Conservation (phyloP, 441 rosid genomes). For the Francoa sonchifolia region DNA sequence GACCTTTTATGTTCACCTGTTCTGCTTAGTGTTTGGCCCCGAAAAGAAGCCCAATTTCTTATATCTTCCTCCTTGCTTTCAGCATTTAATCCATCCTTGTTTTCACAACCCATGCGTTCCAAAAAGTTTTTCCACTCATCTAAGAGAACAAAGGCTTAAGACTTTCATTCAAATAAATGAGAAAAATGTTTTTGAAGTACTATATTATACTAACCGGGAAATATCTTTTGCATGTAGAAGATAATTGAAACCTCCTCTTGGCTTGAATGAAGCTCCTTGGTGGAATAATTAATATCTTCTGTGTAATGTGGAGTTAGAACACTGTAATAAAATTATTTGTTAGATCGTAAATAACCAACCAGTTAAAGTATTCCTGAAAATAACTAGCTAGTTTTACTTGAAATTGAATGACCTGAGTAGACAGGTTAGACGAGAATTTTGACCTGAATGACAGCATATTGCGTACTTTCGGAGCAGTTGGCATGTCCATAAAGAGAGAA, state of each 20-base stretch:
- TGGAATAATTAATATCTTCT: constrained; percentile 80
- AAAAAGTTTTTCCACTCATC: constrained; percentile 94
- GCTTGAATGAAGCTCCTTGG: constrained; percentile 59
- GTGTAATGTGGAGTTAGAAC: constrained; percentile 79
- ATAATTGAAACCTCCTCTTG: constrained; percentile 71
- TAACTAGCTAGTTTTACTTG: too few species aligned
- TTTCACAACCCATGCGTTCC: constrained; percentile 74
- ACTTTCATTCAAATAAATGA: constrained; percentile 11
- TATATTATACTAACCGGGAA: constrained; percentile 47
- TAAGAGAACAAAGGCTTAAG: constrained; percentile 13
- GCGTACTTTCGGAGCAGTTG: constrained; percentile 73
- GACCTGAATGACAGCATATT: constrained; percentile 96
- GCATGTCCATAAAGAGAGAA: constrained; percentile 92
- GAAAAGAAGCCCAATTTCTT: constrained; percentile 88
- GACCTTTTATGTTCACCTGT: constrained; percentile 43
- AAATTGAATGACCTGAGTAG: too few species aligned
- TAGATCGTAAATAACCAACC: too few species aligned
- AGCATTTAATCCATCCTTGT: constrained; percentile 32
- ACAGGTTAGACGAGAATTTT: constrained; percentile 15
- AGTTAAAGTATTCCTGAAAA: too few species aligned
- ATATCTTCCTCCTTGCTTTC: constrained; percentile 51
- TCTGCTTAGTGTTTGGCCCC: constrained; percentile 93
- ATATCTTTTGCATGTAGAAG: constrained; percentile 73
- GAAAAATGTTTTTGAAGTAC: constrained; percentile 2
- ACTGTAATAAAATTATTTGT: too few species aligned